Conservation (phyloP, 1,139 yeast species). For the Candida labiduridarum region DNA sequence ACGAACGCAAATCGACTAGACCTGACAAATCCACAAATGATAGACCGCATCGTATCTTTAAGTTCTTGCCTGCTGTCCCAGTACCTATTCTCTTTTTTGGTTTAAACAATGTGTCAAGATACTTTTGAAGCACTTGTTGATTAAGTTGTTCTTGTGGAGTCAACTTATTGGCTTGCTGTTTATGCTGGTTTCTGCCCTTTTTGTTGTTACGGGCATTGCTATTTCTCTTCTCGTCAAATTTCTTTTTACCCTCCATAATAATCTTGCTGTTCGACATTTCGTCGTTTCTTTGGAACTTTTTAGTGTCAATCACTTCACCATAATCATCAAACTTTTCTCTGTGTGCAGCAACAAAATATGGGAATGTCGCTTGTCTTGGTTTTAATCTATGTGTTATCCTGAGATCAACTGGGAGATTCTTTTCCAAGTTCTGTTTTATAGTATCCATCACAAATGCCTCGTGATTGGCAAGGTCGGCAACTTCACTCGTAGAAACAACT, state of each 20-base stretch:
- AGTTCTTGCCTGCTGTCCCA: conserved; percentile 27
- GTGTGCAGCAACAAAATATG: conserved; percentile 49
- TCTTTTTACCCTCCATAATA: conserved; percentile 36
- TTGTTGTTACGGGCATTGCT: conserved; percentile 20
- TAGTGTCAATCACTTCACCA: conserved; percentile 68
- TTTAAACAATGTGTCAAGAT: conserved; percentile 58
- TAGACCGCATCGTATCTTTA: conserved; percentile 67
- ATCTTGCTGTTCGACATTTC: conserved; percentile 43
- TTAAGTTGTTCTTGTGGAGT: conserved; percentile 50
- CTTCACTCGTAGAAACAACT: conserved; percentile 11
- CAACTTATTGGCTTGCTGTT: conserved; percentile 28
- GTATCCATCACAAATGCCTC: conserved; percentile 46
- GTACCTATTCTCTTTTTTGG: conserved; percentile 53
- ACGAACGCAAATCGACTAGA: conserved; percentile 79
- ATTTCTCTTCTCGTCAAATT: conserved; percentile 32
- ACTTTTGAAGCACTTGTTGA: conserved; percentile 43
- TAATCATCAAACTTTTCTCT: conserved; percentile 78
- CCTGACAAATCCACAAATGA: conserved; percentile 85
- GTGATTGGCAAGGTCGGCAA: conserved; percentile 40
- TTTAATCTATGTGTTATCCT: conserved; percentile 58
- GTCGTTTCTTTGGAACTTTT: conserved; percentile 67
- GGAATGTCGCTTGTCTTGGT: conserved; percentile 79
- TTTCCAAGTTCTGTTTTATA: conserved; percentile 40
- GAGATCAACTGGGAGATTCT: conserved; percentile 57
- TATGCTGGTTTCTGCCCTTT: conserved; percentile 17